phyloP scores from a whole-genome alignment of 2,329 filamentous ascomycete species.

The Microdochium paspali region DNA sequence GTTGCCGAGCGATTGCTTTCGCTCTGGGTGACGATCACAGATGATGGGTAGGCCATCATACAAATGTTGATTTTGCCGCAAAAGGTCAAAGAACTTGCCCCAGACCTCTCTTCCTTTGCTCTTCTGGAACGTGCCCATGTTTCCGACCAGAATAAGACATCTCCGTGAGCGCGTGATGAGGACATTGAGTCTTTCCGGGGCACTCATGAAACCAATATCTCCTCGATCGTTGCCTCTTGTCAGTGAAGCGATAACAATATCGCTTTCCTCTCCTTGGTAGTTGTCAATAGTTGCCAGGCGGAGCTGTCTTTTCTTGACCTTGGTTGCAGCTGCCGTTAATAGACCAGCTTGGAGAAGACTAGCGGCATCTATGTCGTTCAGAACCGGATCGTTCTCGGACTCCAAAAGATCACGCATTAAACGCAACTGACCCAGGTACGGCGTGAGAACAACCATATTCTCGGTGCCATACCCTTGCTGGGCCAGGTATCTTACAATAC shows the following conservation, averaged over 20 bases:
- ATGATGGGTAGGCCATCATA: constrained; percentile 51
- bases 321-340: constrained; percentile 39
- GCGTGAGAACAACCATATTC: constrained; percentile 59
- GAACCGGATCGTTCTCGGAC: constrained; percentile 49
- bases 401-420: constrained; percentile 44
- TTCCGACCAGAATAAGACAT: constrained; percentile 60
- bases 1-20: constrained; percentile 30
- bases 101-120: constrained; percentile 50
- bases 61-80: constrained; percentile 41
- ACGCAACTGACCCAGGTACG: constrained; percentile 61
- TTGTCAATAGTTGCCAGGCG: constrained; percentile 68
- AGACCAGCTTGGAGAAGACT: constrained; percentile 56
- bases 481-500: constrained; percentile 54
- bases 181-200: constrained; percentile 60
- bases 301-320: constrained; percentile 40
- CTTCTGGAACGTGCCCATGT: constrained; percentile 55
- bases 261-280: constrained; percentile 68
- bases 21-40: constrained; percentile 50
- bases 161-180: constrained; percentile 58
- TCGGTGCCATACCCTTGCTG: constrained; percentile 63
- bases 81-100: constrained; percentile 43
- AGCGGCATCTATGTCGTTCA: constrained; percentile 59
- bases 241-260: constrained; percentile 60
- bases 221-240: constrained; percentile 54
- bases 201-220: constrained; percentile 62